Percentiles rank a stretch among this genome's conserved stretches.
These are phyloP conservation scores for Calamus simplicifolius DNA, from an alignment of 176 grass and related monocot species.

Conservation along the genomic window DNA sequence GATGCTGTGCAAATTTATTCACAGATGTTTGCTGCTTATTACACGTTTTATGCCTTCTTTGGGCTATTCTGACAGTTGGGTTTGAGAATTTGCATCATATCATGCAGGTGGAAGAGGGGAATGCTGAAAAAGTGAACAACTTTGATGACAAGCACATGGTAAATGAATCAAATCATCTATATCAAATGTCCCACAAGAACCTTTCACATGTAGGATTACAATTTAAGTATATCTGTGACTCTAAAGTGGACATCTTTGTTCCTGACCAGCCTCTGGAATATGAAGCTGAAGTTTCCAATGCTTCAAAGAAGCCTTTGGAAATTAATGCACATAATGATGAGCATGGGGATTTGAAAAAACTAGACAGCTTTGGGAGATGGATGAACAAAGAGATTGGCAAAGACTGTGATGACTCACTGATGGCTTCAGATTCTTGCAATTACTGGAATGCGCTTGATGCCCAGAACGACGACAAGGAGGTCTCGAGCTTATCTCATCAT, in stretches of 20 bases:
- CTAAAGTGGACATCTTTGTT: not conserved
- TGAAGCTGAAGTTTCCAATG: constrained; percentile 5
- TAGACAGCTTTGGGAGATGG: constrained; percentile 97
- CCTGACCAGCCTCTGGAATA: constrained; percentile 5
- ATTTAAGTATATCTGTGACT: not conserved
- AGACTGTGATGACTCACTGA: constrained; percentile 56
- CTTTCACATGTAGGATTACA: not conserved
- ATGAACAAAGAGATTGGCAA: constrained; percentile 67
- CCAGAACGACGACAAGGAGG: constrained; percentile 34
- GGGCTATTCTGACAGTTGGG: no score
- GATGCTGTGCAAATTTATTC: no score
- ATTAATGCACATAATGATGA: constrained; percentile 4
- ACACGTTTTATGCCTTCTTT: no score
- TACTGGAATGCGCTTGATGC: constrained; percentile 69
- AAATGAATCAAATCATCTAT: not conserved
- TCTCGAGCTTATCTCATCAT: constrained; percentile 40
- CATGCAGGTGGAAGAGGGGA: constrained; percentile 14
- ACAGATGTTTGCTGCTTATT: no score
- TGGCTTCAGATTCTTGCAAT: constrained; percentile 55
- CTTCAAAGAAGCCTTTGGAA: not conserved
- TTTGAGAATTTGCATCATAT: not conserved
- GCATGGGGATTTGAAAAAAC: constrained; percentile 51
- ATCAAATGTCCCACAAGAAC: not conserved
- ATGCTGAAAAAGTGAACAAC: not conserved
- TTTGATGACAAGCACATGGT: not conserved